A percentile compares a stretch with the other conserved stretches of the same genome.
phyloP scores from a whole-genome alignment of 169 alveolate species.

The Cryptosporidium bovis region DNA sequence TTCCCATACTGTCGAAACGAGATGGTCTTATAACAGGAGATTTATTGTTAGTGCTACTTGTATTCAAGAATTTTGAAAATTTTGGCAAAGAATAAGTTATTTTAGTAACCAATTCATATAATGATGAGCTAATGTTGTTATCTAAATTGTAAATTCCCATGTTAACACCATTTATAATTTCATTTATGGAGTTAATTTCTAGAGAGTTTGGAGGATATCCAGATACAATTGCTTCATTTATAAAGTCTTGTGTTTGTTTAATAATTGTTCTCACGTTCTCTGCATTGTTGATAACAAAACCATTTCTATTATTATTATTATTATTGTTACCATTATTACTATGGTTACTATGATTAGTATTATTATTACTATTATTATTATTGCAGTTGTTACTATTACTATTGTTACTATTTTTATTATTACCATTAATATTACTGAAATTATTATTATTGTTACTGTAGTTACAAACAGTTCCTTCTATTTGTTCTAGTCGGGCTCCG shows the following conservation, averaged over 20 bases:
- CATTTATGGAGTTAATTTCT: slow-evolving; percentile 57
- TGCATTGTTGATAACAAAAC: neutral
- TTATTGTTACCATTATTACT: too few species aligned
- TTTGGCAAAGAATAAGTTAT: slow-evolving; percentile 35
- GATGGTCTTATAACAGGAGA: slow-evolving; percentile 10
- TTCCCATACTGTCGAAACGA: slow-evolving; percentile 47
- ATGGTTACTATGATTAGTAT: too few species aligned
- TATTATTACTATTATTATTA: too few species aligned
- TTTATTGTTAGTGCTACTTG: neutral
- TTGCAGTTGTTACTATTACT: too few species aligned
- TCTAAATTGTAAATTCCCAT: slow-evolving; percentile 41
- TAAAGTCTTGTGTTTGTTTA: slow-evolving; percentile 40
- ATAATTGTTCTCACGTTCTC: slow-evolving; percentile 29
- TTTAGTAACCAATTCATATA: slow-evolving; percentile 52
- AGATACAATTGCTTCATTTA: slow-evolving; percentile 34
- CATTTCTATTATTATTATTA: too few species aligned
- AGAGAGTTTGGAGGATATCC: slow-evolving; percentile 60
- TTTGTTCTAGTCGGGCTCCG: too few species aligned
- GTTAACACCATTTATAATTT: slow-evolving; percentile 34
- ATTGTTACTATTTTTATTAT: too few species aligned
- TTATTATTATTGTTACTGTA: too few species aligned
- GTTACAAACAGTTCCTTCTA: too few species aligned
- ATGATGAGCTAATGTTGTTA: slow-evolving; percentile 35
- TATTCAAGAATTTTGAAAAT: slow-evolving; percentile 1
- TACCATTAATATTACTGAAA: too few species aligned